Percentiles rank a stretch among this genome's conserved stretches.
Evolutionary conservation across 2,329 filamentous ascomycete species (phyloP).

Genomic region (Acrodontium crateriforme): DNA sequence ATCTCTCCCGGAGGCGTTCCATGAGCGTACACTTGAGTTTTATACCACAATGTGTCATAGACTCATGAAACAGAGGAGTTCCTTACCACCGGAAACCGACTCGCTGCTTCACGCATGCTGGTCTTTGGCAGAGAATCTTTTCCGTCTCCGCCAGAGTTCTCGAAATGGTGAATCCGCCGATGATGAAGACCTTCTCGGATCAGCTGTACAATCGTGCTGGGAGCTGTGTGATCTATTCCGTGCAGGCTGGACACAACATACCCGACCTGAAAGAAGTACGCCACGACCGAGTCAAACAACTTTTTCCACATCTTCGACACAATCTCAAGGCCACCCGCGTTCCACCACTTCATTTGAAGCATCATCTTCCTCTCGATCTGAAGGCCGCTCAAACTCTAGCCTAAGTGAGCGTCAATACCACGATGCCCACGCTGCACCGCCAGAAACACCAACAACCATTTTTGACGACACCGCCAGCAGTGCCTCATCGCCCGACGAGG

Average conservation of each 20-base stretch:
- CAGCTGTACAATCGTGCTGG: slow-evolving; percentile 87
- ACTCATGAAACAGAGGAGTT: slow-evolving; percentile 84
- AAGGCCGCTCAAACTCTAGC: slow-evolving; percentile 31
- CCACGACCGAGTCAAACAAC: slow-evolving; percentile 66
- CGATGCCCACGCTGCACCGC: slow-evolving; percentile 36
- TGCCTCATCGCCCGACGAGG: slow-evolving; percentile 62
- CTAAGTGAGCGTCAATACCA: slow-evolving; percentile 32
- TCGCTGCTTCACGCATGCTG: slow-evolving; percentile 75
- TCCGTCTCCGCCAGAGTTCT: slow-evolving; percentile 72
- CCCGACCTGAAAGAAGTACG: slow-evolving; percentile 72
- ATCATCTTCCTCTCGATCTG: slow-evolving; percentile 11
- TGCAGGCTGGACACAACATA: slow-evolving; percentile 81
- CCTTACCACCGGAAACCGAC: slow-evolving; percentile 68
- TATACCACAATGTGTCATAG: slow-evolving; percentile 89
- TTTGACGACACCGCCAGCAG: slow-evolving; percentile 70
- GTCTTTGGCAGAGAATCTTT: slow-evolving; percentile 84
- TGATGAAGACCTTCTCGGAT: slow-evolving; percentile 72
- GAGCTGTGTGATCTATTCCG: slow-evolving; percentile 87
- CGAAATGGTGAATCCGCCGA: slow-evolving; percentile 60
- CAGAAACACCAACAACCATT: slow-evolving; percentile 87
- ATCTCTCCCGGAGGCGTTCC: slow-evolving; percentile 70
- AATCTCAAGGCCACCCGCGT: slow-evolving; percentile 3
- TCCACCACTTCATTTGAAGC: slow-evolving; percentile 7
- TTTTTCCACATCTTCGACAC: slow-evolving; percentile 38
- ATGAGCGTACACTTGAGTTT: slow-evolving; percentile 82